Conservation (phyloP, 169 alveolate species). For the Theileria annulata region DNA sequence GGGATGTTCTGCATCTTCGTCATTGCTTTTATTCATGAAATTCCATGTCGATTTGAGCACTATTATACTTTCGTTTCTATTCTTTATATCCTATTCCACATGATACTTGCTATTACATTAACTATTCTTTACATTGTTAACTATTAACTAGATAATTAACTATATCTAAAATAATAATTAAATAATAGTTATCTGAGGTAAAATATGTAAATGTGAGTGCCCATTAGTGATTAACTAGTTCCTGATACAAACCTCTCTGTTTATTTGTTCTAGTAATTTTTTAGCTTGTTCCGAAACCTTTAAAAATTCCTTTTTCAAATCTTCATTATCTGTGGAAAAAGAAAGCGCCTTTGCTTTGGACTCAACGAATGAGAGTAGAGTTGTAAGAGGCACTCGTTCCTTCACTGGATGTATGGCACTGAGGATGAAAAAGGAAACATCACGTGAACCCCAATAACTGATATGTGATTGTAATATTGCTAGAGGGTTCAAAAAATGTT, state of each 20-base stretch:
- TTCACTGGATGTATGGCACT: slow-evolving; percentile 23
- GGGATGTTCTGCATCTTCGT: slow-evolving; percentile 30
- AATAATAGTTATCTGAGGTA: no score
- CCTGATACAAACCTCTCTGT: slow-evolving; percentile 38
- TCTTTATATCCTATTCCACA: slow-evolving; percentile 16
- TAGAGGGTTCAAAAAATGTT: slow-evolving; percentile 80
- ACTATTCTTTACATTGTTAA: not conserved
- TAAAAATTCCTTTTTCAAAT: slow-evolving; percentile 34
- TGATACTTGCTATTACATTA: not conserved
- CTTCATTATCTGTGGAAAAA: slow-evolving; percentile 32
- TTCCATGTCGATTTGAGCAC: slow-evolving; percentile 29
- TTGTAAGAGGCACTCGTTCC: slow-evolving; percentile 39
- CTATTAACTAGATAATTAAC: no score
- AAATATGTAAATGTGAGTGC: not conserved
- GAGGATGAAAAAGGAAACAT: slow-evolving; percentile 77
- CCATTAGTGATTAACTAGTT: not conserved
- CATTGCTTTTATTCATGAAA: slow-evolving; percentile 16
- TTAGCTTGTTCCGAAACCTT: slow-evolving; percentile 58
- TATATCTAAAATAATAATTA: no score
- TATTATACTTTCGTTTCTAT: slow-evolving; percentile 19
- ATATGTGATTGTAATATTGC: slow-evolving; percentile 83
- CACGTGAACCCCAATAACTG: slow-evolving; percentile 82
- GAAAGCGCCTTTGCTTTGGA: slow-evolving; percentile 47
- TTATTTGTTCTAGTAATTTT: slow-evolving; percentile 17
- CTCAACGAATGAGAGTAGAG: slow-evolving; percentile 38